A percentile compares a stretch with the other conserved stretches of the same genome.
These are phyloP conservation scores for Neostapfia colusana DNA, from an alignment of 176 grass and related monocot species.

Conservation along the genomic window DNA sequence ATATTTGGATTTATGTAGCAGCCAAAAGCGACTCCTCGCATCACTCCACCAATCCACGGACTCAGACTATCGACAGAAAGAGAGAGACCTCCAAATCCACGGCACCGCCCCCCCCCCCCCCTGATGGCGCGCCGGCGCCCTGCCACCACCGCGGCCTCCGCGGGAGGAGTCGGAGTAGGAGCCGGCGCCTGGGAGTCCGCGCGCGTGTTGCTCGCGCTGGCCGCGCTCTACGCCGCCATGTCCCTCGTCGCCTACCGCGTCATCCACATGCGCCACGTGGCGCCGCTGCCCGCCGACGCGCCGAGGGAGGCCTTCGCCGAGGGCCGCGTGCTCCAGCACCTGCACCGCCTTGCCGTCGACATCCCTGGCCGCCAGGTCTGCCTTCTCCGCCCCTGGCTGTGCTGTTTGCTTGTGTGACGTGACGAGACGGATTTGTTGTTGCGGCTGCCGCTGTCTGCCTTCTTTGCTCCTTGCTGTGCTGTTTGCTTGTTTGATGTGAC, in stretches of 20 bases:
- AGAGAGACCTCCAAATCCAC: background rate
- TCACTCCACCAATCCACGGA: background rate
- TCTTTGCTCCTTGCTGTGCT: no score
- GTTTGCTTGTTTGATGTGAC: background rate
- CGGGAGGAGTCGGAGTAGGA: background rate
- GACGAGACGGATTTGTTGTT: background rate
- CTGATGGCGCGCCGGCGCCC: constrained; percentile 14
- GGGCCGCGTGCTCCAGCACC: constrained; percentile 72
- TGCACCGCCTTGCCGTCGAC: constrained; percentile 71
- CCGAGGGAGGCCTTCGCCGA: constrained; percentile 65
- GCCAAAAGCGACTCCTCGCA: background rate
- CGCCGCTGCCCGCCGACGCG: constrained; percentile 61
- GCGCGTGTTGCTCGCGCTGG: constrained; percentile 67
- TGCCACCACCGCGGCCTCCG: background rate
- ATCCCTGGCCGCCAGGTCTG: constrained; percentile 72
- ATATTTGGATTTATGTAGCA: background rate
- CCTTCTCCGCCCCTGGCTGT: background rate
- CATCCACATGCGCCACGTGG: constrained; percentile 88
- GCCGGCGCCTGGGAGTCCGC: constrained; percentile 33
- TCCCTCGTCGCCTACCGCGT: constrained; percentile 59
- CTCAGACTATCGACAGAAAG: no score
- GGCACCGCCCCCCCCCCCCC: background rate
- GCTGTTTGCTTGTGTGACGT: background rate
- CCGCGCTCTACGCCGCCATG: constrained; percentile 60
- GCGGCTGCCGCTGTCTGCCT: constrained; percentile 30